These are phyloP conservation scores for Lichtheimia corymbifera DNA, from an alignment of 371 early-diverging fungal species.

Conservation along the genomic window DNA sequence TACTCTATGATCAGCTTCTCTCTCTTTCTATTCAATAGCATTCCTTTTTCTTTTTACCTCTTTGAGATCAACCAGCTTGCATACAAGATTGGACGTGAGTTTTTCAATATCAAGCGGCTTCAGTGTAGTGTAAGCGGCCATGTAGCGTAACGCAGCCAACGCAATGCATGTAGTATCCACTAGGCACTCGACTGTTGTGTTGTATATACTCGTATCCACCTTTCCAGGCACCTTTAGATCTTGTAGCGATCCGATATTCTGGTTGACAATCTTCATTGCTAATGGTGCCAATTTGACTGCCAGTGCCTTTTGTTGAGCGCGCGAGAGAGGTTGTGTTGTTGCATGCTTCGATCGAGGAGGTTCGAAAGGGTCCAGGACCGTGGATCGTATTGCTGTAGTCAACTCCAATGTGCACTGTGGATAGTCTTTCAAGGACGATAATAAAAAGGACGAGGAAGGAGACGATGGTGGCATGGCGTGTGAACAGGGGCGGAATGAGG, in stretches of 20 bases:
- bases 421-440: conserved; percentile 16
- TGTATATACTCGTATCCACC: conserved; percentile 3
- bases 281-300: conserved; percentile 31
- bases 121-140: conserved; percentile 31
- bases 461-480: conserved; percentile 7
- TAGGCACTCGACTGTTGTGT: conserved; percentile 31
- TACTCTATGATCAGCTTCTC: background rate
- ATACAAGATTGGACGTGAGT: conserved; percentile 40
- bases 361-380: conserved; percentile 40
- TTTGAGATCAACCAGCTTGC: conserved; percentile 46
- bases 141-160: conserved; percentile 31
- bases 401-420: conserved; percentile 33
- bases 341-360: conserved; percentile 20
- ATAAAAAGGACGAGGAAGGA: background rate
- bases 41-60: conserved; percentile 24
- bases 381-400: conserved; percentile 18
- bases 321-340: conserved; percentile 22
- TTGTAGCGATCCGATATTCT: conserved; percentile 31
- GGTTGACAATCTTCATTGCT: conserved; percentile 43
- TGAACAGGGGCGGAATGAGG: background rate
- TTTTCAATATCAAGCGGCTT: conserved; percentile 49
- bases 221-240: conserved; percentile 12
- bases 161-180: conserved; percentile 41
- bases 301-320: conserved; percentile 26
- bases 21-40: background rate